Conservation (phyloP, 441 rosid species). For the Erysimum pusillum region DNA sequence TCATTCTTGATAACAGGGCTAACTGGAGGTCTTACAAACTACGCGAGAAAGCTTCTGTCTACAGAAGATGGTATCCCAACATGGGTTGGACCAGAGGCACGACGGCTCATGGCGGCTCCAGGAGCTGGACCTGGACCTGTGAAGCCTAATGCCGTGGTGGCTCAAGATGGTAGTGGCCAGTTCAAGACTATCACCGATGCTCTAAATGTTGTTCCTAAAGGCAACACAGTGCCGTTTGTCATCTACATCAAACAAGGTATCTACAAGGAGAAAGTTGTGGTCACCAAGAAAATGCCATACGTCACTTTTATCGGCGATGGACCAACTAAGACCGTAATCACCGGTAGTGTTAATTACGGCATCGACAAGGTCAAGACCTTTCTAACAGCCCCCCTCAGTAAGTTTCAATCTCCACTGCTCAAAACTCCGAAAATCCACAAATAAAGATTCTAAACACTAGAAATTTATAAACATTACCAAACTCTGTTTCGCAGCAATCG, state of each 20-base stretch:
- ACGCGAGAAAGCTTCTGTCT: conserved; percentile 47
- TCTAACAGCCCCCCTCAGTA: conserved; percentile 70
- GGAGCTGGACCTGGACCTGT: conserved; percentile 32
- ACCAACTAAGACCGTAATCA: conserved; percentile 66
- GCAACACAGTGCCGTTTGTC: conserved; percentile 52
- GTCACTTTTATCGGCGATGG: conserved; percentile 84
- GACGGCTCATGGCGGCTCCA: conserved; percentile 50
- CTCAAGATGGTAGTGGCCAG: conserved; percentile 79
- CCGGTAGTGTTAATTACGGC: conserved; percentile 58
- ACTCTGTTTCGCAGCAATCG: conserved; percentile 49
- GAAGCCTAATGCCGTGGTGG: conserved; percentile 65
- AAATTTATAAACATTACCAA: not conserved
- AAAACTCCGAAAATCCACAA: not conserved
- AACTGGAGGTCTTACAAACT: conserved; percentile 32
- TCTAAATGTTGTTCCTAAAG: conserved; percentile 52
- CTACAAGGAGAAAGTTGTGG: conserved; percentile 62
- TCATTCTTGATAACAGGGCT: conserved; percentile 28
- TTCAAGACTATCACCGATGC: conserved; percentile 73
- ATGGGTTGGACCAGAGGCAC: conserved; percentile 54
- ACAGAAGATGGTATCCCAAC: conserved; percentile 51
- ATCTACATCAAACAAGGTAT: conserved; percentile 76
- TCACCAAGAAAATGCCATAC: conserved; percentile 50
- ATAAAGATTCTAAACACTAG: conserved; percentile 5
- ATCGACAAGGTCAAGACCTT: conserved; percentile 60
- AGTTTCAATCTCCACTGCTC: conserved; percentile 30